Evolutionary conservation across 169 alveolate genomes (phyloP).

Genomic region (Plasmodium gonderi): DNA sequence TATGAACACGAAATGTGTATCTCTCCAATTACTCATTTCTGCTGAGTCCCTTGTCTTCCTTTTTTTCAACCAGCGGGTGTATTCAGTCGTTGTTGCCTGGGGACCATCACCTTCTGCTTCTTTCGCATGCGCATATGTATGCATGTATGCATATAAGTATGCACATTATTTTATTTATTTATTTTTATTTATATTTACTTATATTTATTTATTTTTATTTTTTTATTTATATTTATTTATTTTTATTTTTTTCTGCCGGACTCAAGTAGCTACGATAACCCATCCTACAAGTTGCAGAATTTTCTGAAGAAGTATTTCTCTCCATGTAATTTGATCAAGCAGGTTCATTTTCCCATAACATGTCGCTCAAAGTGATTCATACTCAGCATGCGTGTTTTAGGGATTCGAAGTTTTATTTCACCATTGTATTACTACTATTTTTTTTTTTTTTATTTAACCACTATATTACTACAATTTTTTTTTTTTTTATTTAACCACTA

Average conservation of each 20-base stretch:
- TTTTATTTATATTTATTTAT: not conserved
- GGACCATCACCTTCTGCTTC: no score
- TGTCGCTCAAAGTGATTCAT: no score
- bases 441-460: constrained; percentile 3
- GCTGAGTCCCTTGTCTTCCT: not conserved
- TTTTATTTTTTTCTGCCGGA: not conserved
- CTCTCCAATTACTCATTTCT: not conserved
- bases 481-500: no score
- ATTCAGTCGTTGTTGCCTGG: not conserved
- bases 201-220: not conserved
- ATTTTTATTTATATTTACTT: not conserved
- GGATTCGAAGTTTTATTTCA: no score
- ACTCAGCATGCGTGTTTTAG: no score
- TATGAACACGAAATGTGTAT: not conserved
- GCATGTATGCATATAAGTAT: not conserved
- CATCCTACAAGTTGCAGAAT: constrained; percentile 32
- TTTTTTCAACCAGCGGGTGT: not conserved
- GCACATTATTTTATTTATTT: not conserved
- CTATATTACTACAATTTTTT: no score
- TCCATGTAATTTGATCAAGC: constrained; percentile 34
- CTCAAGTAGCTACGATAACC: constrained; percentile 46
- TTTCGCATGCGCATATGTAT: no score
- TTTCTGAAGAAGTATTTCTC: constrained; percentile 40
- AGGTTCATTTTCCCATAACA: no score
- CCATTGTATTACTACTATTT: no score